phyloP scores from a whole-genome alignment of 352 stramenopile genomes.

The Pythium monospermum region DNA sequence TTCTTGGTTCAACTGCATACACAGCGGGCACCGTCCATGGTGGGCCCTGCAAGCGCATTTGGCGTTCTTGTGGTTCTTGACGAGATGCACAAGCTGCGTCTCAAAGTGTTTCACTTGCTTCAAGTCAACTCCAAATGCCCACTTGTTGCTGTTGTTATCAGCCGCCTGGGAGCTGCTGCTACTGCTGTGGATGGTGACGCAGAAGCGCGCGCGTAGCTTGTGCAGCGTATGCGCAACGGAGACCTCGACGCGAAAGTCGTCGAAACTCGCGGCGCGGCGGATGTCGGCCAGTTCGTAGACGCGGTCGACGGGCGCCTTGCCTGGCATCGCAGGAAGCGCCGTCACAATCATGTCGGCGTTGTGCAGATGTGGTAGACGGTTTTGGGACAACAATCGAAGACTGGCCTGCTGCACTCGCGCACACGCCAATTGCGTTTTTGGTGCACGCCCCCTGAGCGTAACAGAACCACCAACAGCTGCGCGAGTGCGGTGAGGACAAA shows the following conservation, averaged over 20 bases:
- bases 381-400: too few relatives aligned
- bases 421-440: too few relatives aligned
- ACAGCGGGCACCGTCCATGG: constrained; percentile 27
- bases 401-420: not conserved
- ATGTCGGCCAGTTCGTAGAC: constrained; percentile 47
- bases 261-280: constrained; percentile 44
- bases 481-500: too few relatives aligned
- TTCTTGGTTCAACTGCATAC: constrained; percentile 32
- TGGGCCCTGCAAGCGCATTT: constrained; percentile 9
- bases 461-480: too few relatives aligned
- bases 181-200: constrained; percentile 36
- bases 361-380: too few relatives aligned
- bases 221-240: constrained; percentile 42
- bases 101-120: constrained; percentile 39
- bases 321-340: too few relatives aligned
- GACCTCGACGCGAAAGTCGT: constrained; percentile 42
- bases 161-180: too few relatives aligned
- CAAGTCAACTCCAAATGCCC: constrained; percentile 35
- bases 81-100: constrained; percentile 26
- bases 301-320: constrained; percentile 23
- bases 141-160: constrained; percentile 8
- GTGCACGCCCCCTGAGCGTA: too few relatives aligned
- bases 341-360: too few relatives aligned
- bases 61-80: constrained; percentile 20
- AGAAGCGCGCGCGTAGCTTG: constrained; percentile 43